A percentile compares a stretch with the other conserved stretches of the same genome.
phyloP scores from a whole-genome alignment of 1,284 basidiomycete genomes.

The Laetiporus sulphureus region DNA sequence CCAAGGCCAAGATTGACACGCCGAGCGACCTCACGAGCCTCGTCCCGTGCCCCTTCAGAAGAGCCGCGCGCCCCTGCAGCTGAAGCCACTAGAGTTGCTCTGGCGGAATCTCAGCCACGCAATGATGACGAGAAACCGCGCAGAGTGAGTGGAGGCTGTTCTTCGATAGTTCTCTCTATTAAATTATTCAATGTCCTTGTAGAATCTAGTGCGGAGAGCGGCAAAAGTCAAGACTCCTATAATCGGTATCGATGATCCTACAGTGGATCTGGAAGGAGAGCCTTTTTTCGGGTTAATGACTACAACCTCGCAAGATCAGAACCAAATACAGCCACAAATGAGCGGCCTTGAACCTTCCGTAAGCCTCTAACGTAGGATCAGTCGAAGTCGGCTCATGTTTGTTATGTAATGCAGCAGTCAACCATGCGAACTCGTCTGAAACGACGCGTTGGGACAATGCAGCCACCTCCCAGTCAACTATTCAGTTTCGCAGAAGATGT shows the following conservation, averaged over 20 bases:
- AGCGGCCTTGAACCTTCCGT: too few relatives aligned
- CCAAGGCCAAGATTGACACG: conserved; percentile 9
- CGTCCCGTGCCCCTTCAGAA: conserved; percentile 18
- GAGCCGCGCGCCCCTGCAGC: conserved; percentile 10
- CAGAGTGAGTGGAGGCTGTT: conserved; percentile 3
- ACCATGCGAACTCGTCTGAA: conserved; percentile 34
- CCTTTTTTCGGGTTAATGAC: conserved; percentile 4
- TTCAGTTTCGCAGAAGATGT: conserved; percentile 15
- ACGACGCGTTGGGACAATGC: conserved; percentile 29
- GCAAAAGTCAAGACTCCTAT: conserved; percentile 12
- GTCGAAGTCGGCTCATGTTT: too few relatives aligned
- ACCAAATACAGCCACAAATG: too few relatives aligned
- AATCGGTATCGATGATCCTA: conserved; percentile 19
- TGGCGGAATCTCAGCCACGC: conserved; percentile 2
- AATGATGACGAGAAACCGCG: conserved; percentile 9
- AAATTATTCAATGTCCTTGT: neutral
- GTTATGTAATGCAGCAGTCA: too few relatives aligned
- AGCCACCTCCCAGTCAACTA: conserved; percentile 9
- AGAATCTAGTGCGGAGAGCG: conserved; percentile 21
- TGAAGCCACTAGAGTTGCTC: neutral
- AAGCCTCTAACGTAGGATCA: too few relatives aligned
- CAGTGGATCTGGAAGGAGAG: conserved; percentile 10
- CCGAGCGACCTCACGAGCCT: conserved; percentile 12
- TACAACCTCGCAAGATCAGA: too few relatives aligned
- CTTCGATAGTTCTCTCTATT: neutral